Evolutionary conservation across 2,329 filamentous ascomycete genomes (phyloP).

Genomic region (Gremmenia infestans): DNA sequence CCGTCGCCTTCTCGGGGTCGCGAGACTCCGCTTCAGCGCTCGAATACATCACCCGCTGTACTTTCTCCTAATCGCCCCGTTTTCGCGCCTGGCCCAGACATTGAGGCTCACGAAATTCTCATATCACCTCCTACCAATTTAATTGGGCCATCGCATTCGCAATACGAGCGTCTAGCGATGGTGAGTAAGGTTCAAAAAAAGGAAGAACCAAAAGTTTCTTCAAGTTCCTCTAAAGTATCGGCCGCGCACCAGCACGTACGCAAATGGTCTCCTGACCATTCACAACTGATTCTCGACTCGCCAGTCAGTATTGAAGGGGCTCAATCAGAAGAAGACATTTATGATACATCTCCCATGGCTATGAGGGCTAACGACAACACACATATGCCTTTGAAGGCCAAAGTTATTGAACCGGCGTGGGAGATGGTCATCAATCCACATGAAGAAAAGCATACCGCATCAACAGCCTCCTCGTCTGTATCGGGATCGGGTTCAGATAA

Average conservation of each 20-base stretch:
- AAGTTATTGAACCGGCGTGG: slow-evolving; percentile 22
- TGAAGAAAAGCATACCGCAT: neutral
- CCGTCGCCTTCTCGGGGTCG: slow-evolving; percentile 7
- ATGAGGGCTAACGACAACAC: neutral
- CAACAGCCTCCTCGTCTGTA: slow-evolving; percentile 8
- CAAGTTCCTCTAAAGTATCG: neutral
- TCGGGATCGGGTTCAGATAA: slow-evolving; percentile 11
- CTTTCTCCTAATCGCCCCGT: slow-evolving; percentile 41
- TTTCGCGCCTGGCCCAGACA: slow-evolving; percentile 19
- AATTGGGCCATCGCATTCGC: slow-evolving; percentile 3
- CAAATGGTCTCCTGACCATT: slow-evolving; percentile 20
- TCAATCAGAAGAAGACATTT: slow-evolving; percentile 8
- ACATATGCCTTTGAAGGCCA: slow-evolving; percentile 15
- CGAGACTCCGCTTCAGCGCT: slow-evolving; percentile 35
- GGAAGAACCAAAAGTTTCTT: neutral
- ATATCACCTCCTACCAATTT: slow-evolving; percentile 4
- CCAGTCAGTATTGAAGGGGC: slow-evolving; percentile 12
- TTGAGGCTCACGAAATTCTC: slow-evolving; percentile 20
- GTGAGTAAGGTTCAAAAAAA: neutral
- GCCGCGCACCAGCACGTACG: neutral
- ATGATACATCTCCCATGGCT: slow-evolving; percentile 8
- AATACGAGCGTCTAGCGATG: neutral
- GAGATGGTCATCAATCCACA: slow-evolving; percentile 21
- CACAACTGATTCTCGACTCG: slow-evolving; percentile 19
- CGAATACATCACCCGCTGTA: slow-evolving; percentile 50